Evolutionary conservation across 108 stramenopile species (phyloP).

Genomic region (Cyclostephanos tholiformis): DNA sequence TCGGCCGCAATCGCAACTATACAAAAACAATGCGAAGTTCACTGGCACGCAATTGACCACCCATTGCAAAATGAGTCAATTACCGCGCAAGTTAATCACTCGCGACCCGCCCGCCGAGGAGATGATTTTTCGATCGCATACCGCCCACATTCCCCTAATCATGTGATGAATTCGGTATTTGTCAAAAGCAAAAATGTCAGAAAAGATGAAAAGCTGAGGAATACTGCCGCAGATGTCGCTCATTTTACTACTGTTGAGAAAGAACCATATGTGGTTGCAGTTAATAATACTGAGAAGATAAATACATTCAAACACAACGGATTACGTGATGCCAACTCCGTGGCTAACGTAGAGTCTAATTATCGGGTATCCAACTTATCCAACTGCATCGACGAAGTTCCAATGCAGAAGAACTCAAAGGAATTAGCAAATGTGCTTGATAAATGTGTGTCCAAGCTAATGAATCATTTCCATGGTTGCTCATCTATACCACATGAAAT

Average conservation of each 20-base stretch:
- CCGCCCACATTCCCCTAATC: not conserved
- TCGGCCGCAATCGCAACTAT: conserved; percentile 12
- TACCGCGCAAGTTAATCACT: not conserved
- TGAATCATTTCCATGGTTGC: conserved; percentile 40
- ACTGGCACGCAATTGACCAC: not conserved
- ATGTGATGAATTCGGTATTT: not conserved
- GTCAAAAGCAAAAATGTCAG: not conserved
- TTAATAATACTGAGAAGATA: not conserved
- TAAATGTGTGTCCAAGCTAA: conserved; percentile 35
- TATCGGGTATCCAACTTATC: conserved; percentile 14
- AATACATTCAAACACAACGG: not conserved
- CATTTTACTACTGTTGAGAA: too few relatives aligned
- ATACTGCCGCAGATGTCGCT: not conserved
- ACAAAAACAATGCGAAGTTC: conserved; percentile 29
- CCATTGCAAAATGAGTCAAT: not conserved
- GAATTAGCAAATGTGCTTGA: conserved; percentile 34
- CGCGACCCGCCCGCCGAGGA: not conserved
- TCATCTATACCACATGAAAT: conserved; percentile 51
- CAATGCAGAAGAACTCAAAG: conserved; percentile 22
- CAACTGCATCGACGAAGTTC: not conserved
- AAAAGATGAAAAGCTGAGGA: not conserved
- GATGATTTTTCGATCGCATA: conserved; percentile 2
- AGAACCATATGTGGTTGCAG: too few relatives aligned
- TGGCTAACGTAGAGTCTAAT: not conserved
- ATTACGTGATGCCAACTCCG: not conserved